Conservation (phyloP, 768 basidiomycete species). For the Macrolepiota dolichaula region DNA sequence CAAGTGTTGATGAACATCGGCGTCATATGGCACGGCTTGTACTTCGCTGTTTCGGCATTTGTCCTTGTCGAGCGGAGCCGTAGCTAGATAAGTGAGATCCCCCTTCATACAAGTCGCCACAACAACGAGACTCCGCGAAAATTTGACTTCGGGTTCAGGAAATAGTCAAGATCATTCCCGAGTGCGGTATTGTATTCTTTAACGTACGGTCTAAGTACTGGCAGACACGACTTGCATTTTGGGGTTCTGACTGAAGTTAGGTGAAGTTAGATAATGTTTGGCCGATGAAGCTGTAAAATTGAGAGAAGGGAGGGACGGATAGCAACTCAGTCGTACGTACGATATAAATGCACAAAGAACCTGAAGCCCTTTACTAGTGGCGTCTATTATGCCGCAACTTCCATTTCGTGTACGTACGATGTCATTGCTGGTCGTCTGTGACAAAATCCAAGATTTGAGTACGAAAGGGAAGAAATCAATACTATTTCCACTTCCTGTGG, state of each 20-base stretch:
- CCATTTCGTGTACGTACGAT: not conserved
- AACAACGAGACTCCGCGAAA: not conserved
- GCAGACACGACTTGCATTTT: not conserved
- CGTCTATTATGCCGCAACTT: not conserved
- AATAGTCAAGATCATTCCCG: not conserved
- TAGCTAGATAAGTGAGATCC: not conserved
- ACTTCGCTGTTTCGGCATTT: not conserved
- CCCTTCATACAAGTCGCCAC: not conserved
- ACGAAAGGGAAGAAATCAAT: not conserved
- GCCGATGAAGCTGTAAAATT: not conserved
- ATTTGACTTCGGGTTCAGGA: not conserved
- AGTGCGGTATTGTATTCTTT: not conserved
- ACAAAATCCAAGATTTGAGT: too few species aligned
- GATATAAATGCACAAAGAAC: not conserved
- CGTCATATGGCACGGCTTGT: not conserved
- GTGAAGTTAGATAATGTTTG: not conserved
- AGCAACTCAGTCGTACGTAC: not conserved
- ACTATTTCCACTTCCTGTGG: not conserved
- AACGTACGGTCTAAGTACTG: not conserved
- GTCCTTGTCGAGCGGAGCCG: not conserved
- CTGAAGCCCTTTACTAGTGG: not conserved
- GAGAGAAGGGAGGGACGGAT: not conserved
- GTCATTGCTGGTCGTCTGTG: not conserved
- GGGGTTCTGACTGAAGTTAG: not conserved
- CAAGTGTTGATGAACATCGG: not conserved